Percentiles rank a stretch among this genome's conserved stretches.
Conservation (phyloP, 345 rosid species). For the Eucalyptus sideroxylon region DNA sequence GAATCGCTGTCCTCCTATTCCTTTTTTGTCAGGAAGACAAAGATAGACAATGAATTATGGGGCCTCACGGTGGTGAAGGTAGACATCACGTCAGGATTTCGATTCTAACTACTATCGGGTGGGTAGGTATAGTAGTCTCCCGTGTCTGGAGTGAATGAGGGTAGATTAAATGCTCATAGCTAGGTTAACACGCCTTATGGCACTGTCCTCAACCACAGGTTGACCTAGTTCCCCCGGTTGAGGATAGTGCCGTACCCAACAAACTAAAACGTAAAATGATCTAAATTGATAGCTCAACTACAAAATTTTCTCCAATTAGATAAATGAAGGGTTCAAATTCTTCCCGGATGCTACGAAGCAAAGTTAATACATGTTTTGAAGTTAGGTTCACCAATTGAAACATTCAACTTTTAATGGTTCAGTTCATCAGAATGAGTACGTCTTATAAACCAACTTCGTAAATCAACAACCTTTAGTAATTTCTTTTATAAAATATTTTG, state of each 20-base stretch:
- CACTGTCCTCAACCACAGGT: too few species aligned
- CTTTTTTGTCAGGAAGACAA: too few species aligned
- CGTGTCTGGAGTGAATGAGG: too few species aligned
- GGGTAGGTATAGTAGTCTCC: too few species aligned
- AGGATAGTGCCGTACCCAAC: not conserved
- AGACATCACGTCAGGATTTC: too few species aligned
- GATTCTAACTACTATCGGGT: accelerated
- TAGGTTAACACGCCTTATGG: too few species aligned
- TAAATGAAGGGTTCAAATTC: not conserved
- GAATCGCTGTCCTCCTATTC: not conserved
- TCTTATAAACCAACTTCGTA: not conserved
- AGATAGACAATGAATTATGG: accelerated
- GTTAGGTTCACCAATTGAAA: not conserved
- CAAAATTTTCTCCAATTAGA: not conserved
- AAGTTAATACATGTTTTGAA: not conserved
- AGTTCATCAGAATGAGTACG: not conserved
- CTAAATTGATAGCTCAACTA: not conserved
- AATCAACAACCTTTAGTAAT: not conserved
- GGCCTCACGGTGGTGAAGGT: too few species aligned
- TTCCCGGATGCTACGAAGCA: not conserved
- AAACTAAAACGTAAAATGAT: too few species aligned
- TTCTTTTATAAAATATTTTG: not conserved
- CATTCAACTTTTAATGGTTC: not conserved
- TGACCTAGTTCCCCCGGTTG: accelerated
- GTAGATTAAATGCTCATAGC: too few species aligned